A percentile compares a stretch with the other conserved stretches of the same genome.
Evolutionary conservation across 1,139 yeast genomes (phyloP).

Genomic region (Candida anutae): DNA sequence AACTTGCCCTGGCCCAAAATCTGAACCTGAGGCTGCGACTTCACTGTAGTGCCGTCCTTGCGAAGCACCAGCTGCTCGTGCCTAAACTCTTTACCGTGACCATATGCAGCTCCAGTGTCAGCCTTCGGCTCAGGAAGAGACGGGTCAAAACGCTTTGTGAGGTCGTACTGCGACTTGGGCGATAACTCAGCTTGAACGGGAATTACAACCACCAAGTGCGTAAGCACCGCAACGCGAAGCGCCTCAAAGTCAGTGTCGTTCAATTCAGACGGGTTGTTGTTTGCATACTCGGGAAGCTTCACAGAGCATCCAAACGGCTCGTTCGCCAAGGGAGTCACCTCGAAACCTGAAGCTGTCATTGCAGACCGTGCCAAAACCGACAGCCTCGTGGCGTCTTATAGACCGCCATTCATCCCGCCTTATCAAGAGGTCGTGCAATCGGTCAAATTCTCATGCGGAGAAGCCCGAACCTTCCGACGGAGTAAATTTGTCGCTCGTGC

Average conservation of each 20-base stretch:
- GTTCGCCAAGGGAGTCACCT: constrained; percentile 41
- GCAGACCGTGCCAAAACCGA: no score
- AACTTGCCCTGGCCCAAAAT: constrained; percentile 77
- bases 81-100: constrained; percentile 80
- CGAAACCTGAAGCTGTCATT: no score
- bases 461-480: no score
- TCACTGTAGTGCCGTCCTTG: constrained; percentile 75
- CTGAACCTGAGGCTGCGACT: constrained; percentile 81
- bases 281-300: constrained; percentile 54
- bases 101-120: constrained; percentile 51
- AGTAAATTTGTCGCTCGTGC: no score
- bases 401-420: no score
- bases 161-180: constrained; percentile 66
- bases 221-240: constrained; percentile 59
- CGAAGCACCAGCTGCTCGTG: constrained; percentile 69
- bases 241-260: constrained; percentile 54
- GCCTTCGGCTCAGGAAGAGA: constrained; percentile 47
- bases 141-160: constrained; percentile 74
- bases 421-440: no score
- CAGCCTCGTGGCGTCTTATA: no score
- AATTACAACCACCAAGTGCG: constrained; percentile 62
- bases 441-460: no score
- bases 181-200: constrained; percentile 59
- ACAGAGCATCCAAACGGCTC: constrained; percentile 64
- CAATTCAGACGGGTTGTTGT: constrained; percentile 65